Percentiles rank a stretch among this genome's conserved stretches.
These are phyloP conservation scores for Hypoxylon sp. DNA, from an alignment of 2,329 filamentous ascomycete genomes.

Conservation along the genomic window DNA sequence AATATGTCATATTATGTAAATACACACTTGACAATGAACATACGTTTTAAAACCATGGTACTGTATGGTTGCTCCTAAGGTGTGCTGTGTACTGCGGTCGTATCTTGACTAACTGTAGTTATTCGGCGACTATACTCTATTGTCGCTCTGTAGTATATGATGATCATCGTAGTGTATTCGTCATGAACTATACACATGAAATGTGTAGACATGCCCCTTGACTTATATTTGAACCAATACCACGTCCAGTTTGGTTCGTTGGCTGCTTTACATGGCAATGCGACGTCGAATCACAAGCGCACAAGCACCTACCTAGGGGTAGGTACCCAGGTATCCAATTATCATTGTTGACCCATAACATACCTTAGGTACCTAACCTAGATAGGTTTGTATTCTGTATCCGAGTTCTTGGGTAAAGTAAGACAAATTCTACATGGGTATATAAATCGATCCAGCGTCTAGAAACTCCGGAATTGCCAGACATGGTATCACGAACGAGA, in stretches of 20 bases:
- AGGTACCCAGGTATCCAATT: not conserved
- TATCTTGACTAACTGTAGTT: not conserved
- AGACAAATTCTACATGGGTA: not conserved
- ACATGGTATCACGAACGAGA: not conserved
- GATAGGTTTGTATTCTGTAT: not conserved
- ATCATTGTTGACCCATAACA: not conserved
- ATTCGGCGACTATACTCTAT: not conserved
- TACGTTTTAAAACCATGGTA: conserved; percentile 19
- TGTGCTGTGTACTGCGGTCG: not conserved
- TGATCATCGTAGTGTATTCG: not conserved
- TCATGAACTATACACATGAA: not conserved
- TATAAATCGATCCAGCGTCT: not conserved
- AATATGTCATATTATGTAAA: conserved; percentile 41
- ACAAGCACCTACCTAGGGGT: too few relatives aligned
- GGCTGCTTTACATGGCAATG: not conserved
- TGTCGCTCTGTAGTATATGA: not conserved
- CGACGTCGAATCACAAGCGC: not conserved
- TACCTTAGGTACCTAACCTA: not conserved
- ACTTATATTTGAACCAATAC: not conserved
- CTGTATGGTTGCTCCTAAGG: not conserved
- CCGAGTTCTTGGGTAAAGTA: not conserved
- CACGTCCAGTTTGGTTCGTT: too few relatives aligned
- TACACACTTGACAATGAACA: conserved; percentile 37
- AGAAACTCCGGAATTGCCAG: conserved; percentile 4
- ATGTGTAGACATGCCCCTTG: not conserved